Base-by-base conservation (phyloP, 306 rosid genomes). In the Vigna hirtella region DNA sequence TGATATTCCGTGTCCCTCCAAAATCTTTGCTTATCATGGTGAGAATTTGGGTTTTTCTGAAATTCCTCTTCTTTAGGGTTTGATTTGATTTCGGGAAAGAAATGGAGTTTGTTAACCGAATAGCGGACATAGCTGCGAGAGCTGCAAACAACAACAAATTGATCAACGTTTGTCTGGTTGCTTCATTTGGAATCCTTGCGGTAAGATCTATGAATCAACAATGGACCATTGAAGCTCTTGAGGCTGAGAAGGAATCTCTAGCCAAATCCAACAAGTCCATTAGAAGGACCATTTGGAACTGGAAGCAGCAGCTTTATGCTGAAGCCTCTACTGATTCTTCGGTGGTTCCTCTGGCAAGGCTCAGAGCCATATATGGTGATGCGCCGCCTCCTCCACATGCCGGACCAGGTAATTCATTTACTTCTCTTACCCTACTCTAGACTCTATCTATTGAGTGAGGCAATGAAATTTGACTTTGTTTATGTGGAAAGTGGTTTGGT, bases 271-370 rank as follows among this genome's bases (percentile, higher is more conserved):
- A 90, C 81, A 94, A 90, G 85, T 83, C 89, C 57, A 49, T 89
- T 79, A 90, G 83, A 80, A 90, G 82, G 70, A 45, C 95, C 49
- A 67, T 92, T 68, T 94, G 97, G 97, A 85, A 87, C 70, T 89
- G 97, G 97, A 94, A 92, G 80, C 93, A 94, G 49, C 90, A 88
- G 85, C 93, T 94, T 28, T 89, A 52, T 70, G 82, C 93, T 8
- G 96, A 90, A 67, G 91, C 97, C 16, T 70, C 85, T 0, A 32
- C 81, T 10, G 93, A 87, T 22, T 72, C 89, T 10, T 82, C 92
- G 1, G 17, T 66, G 30, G 86, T 94, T 42, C 90, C 98, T 6
- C 84, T 92, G 18, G 49, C 86, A 16, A 90, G 88, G 70, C 87
- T 94, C 75, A 84, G 81, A 81, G 92, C 88, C 55, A 88, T 94